A percentile compares a stretch with the other conserved stretches of the same genome.
Evolutionary conservation across 2,329 filamentous ascomycete genomes (phyloP).

Genomic region (Dothiorella sarmentorum): DNA sequence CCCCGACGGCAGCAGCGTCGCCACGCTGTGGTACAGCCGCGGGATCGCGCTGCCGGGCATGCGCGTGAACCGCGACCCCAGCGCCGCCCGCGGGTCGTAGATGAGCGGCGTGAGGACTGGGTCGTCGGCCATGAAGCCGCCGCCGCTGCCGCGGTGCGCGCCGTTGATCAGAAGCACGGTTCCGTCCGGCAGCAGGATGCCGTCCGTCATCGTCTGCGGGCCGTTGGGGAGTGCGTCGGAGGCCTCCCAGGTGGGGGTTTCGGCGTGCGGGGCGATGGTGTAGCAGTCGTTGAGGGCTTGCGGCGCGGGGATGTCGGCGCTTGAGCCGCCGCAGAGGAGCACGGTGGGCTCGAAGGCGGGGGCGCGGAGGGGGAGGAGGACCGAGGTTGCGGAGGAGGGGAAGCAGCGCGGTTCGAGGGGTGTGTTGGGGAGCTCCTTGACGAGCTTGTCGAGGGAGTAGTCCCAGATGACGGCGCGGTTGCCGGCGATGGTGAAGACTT

Average conservation of each 20-base stretch:
- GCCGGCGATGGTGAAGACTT: slow-evolving; percentile 18
- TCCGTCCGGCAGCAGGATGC: slow-evolving; percentile 5
- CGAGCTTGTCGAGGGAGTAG: slow-evolving; percentile 7
- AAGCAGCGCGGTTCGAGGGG: slow-evolving; percentile 11
- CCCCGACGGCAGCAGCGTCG: slow-evolving; percentile 51
- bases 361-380: slow-evolving; percentile 8
- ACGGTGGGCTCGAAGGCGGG: not conserved
- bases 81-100: not conserved
- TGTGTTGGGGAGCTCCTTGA: slow-evolving; percentile 1
- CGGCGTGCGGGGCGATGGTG: not conserved
- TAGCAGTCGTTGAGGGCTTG: slow-evolving; percentile 17
- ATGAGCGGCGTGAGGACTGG: not conserved
- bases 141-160: slow-evolving; percentile 5
- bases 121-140: slow-evolving; percentile 16
- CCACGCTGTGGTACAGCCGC: slow-evolving; percentile 53
- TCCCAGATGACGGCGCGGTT: slow-evolving; percentile 15
- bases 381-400: slow-evolving; percentile 12
- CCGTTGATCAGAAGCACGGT: slow-evolving; percentile 16
- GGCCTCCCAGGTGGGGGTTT: not conserved
- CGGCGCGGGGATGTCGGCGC: slow-evolving; percentile 11
- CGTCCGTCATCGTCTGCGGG: slow-evolving; percentile 11
- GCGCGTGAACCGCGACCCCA: not conserved
- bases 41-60: slow-evolving; percentile 30
- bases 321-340: slow-evolving; percentile 16
- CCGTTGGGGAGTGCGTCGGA: slow-evolving; percentile 12